Base-by-base conservation (phyloP, 1,284 basidiomycete genomes). In the Nidula niveotomentosa region DNA sequence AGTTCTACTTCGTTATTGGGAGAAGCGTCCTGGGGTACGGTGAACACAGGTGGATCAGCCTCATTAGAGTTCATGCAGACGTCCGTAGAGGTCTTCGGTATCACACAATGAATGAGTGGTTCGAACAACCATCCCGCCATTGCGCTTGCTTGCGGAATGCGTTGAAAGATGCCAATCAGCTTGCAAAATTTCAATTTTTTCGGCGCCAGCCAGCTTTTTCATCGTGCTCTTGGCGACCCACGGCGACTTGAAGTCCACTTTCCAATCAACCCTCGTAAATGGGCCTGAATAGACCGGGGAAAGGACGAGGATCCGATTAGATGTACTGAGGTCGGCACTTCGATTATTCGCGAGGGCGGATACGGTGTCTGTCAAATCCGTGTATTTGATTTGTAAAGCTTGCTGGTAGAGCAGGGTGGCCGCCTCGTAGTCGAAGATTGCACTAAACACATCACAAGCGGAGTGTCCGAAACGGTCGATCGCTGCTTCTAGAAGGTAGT, bases 401-500 rank as follows among this genome's bases (percentile, higher is more conserved):
- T 12, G 4, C 45, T 47, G 13, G 45, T 47, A 8, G 23, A 0
- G 18, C n/a, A 3, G n/a, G 6, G 45, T 47, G 45, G 18, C 8
- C n/a, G 3, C 12, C 18, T 47, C 23, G 7, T n/a, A 23, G 23
- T n/a, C 5, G 18, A 47, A 47, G 23, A 47, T 8, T 7, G 45
- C 45, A 47, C n/a, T 30, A 7, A 17, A 47, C 18, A 47, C 45
- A 47, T 47, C 45, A 18, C 7, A 4, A 23, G 45, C 7, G 23
- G 54, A 45, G 47, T 45, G 30, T 50, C 56, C 56, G n/a, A 47
- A 47, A n/a, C 45, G 45, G n/a, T 47, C 18, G 45, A 47, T 47
- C 3, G 45, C 45, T 12, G 15, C 18, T n/a, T 47, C 18, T 4
- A 47, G 45, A 30, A 47, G 45, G 47, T 56, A 46, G 36, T 53